phyloP scores from a whole-genome alignment of 2,329 filamentous ascomycete genomes.

The Diaporthe sp. region DNA sequence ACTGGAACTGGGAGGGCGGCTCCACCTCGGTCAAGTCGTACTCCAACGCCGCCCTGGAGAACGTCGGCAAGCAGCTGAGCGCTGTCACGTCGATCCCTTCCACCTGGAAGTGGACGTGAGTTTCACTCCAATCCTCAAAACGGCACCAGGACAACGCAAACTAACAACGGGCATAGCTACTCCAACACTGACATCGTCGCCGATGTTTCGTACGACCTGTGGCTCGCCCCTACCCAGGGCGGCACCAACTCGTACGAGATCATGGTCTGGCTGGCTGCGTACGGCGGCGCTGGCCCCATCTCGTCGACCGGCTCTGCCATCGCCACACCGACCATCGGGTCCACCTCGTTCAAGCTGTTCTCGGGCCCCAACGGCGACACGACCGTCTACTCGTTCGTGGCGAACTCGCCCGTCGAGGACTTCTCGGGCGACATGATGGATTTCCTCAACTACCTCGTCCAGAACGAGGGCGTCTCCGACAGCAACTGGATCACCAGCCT shows the following conservation, averaged over 20 bases:
- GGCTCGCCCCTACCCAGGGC: conserved; percentile 62
- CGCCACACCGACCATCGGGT: conserved; percentile 66
- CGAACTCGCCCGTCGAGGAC: conserved; percentile 55
- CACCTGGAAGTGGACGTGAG: conserved; percentile 55
- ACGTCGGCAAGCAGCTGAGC: conserved; percentile 49
- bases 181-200: conserved; percentile 55
- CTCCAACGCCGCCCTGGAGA: conserved; percentile 56
- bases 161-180: conserved; percentile 47
- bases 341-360: conserved; percentile 69
- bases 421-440: conserved; percentile 69
- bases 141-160: not conserved
- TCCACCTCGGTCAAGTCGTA: conserved; percentile 59
- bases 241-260: conserved; percentile 67
- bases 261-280: conserved; percentile 73
- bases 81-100: conserved; percentile 52
- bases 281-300: conserved; percentile 72
- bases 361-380: conserved; percentile 70
- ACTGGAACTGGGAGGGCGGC: conserved; percentile 58
- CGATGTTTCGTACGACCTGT: conserved; percentile 73
- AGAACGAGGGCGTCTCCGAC: conserved; percentile 58
- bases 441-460: conserved; percentile 69
- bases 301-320: conserved; percentile 63
- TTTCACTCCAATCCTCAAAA: conserved; percentile 26
- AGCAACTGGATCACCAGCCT: conserved; percentile 67
- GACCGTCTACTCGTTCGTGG: conserved; percentile 70